Evolutionary conservation across 176 grass and related monocot genomes (phyloP), one percentile per base, ranked within the genome.

Genomic region (Eremochloa ophiuroides): DNA sequence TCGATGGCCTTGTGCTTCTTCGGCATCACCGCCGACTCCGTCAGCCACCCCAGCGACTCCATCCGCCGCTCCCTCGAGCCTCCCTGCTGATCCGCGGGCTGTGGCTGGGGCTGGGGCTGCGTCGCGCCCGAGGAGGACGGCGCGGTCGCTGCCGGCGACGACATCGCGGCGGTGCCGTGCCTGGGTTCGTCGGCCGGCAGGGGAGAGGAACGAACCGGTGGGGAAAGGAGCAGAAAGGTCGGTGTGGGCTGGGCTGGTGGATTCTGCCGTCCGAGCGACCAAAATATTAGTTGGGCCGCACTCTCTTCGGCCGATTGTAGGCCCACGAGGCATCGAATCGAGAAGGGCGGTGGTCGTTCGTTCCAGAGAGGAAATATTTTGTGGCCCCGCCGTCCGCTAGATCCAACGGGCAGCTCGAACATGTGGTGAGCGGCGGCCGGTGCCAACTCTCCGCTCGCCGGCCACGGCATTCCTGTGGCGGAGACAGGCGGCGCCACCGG

Each of bases 1-100:
- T 99, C 93, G 86, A 99, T 99, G 56, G 88, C 87, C 84, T 89
- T 95, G 93, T 91, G 93, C 80, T 99, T 99, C 93, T 93, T 99
- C 20, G 96, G 96, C 96, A 95, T 95, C 84, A 99, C 78, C 39
- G 89, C 41, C 26, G 96, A 99, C 80, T 99, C 96, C 85, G 93
- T 95, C 28, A 99, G 91, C 96, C 96, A 99, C 80, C 96, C 96
- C 76, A 95, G 84, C 47, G 96, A 99, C 55, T 95, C 96, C 89
- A 86, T 82, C 78, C 96, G 70, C 66, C 74, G 78, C 69, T 86
- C 83, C 84, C 29, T 91, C 74, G 43, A 34, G 2, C 10, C 85
- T 10, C 3, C 56, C 70, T 78, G 69, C 63, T 83, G 64, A 69
- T 76, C 85, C 44, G 15, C 4, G 1, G 69, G 15, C 41, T 44